These are phyloP conservation scores for Zygosaccharomyces sapae DNA, from an alignment of 1,139 yeast genomes.

Conservation along the genomic window DNA sequence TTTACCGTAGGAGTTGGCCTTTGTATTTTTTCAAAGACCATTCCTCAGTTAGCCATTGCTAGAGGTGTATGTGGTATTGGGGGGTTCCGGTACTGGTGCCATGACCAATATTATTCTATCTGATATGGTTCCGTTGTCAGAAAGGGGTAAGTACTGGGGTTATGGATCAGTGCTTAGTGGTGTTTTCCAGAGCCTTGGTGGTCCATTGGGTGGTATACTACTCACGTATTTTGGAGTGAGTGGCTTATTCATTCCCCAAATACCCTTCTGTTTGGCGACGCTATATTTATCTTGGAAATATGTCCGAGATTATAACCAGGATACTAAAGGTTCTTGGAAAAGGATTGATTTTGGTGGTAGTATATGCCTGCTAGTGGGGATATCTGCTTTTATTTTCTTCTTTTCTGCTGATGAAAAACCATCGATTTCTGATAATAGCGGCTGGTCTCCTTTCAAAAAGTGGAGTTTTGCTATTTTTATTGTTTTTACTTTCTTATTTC, in stretches of 20 bases:
- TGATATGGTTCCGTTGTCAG: conserved; percentile 15
- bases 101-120: conserved; percentile 17
- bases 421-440: conserved; percentile 5
- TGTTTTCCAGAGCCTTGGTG: conserved; percentile 13
- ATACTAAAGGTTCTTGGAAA: conserved; percentile 42
- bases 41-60: conserved; percentile 13
- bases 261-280: conserved; percentile 51
- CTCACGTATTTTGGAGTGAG: conserved; percentile 47
- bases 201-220: conserved; percentile 15
- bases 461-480: conserved; percentile 7
- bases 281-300: conserved; percentile 37
- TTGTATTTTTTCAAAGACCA: conserved; percentile 12
- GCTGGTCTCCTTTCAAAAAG: conserved; percentile 4
- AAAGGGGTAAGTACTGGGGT: conserved; percentile 15
- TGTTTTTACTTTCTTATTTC: conserved; percentile 7
- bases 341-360: conserved; percentile 72
- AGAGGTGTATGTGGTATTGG: conserved; percentile 17
- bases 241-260: conserved; percentile 49
- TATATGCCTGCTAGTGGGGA: conserved; percentile 48
- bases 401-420: conserved; percentile 25
- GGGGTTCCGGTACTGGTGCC: conserved; percentile 17
- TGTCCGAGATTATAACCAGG: conserved; percentile 27
- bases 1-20: conserved; percentile 30
- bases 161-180: conserved; percentile 16
- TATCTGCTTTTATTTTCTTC: conserved; percentile 44